phyloP scores from a whole-genome alignment of 371 early-diverging fungal genomes.

The Apophysomyces variabilis region DNA sequence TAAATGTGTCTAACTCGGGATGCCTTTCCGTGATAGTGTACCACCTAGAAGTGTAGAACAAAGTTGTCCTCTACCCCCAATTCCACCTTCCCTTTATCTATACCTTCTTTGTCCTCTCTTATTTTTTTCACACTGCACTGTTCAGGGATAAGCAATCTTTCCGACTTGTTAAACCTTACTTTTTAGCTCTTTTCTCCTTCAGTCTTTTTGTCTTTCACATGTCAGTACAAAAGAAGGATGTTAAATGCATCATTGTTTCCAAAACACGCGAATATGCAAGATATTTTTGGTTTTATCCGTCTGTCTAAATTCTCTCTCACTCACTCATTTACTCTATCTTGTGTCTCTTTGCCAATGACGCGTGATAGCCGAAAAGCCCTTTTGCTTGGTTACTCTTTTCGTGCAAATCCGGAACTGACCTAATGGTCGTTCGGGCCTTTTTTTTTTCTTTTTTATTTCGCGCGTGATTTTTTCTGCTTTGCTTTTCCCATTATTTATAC shows the following conservation, averaged over 20 bases:
- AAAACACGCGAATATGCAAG: constrained; percentile 10
- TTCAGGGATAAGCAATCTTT: background rate
- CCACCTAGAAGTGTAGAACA: too few species aligned
- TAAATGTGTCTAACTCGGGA: background rate
- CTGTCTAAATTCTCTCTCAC: too few species aligned
- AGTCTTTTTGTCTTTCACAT: background rate
- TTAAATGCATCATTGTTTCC: constrained; percentile 11
- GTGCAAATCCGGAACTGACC: too few species aligned
- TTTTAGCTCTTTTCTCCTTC: too few species aligned
- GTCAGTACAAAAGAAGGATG: background rate
- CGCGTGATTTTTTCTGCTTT: constrained; percentile 5
- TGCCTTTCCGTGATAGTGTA: background rate
- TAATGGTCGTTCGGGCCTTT: background rate
- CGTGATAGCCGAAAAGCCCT: constrained; percentile 6
- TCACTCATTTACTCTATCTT: too few species aligned
- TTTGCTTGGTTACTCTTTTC: too few species aligned
- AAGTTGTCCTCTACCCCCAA: too few species aligned
- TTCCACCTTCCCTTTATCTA: too few species aligned
- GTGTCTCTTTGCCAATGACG: background rate
- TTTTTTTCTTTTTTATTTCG: constrained; percentile 11
- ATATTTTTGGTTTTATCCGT: constrained; percentile 2
- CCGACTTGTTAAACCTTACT: background rate
- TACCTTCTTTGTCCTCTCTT: too few species aligned
- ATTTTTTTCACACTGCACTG: background rate
- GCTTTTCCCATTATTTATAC: background rate